A percentile compares a stretch with the other conserved stretches of the same genome.
Conservation (phyloP, 2,329 filamentous ascomycete species). For the Podosphaera aphanis region DNA sequence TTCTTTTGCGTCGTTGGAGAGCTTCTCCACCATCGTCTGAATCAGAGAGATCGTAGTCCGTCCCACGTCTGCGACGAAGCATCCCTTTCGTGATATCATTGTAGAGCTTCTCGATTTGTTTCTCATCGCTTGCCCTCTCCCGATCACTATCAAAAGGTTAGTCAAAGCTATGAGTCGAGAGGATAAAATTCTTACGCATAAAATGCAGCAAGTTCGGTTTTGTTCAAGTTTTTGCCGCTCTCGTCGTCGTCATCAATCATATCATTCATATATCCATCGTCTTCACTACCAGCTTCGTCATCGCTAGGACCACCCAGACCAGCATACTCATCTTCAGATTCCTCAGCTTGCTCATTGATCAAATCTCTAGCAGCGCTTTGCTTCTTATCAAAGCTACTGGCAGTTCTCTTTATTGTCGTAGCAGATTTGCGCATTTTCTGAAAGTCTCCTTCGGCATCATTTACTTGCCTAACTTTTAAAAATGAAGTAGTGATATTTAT, state of each 20-base stretch:
- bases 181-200: slow-evolving; percentile 47
- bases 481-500: not conserved
- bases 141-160: slow-evolving; percentile 34
- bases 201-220: slow-evolving; percentile 60
- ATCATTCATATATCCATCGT: slow-evolving; percentile 49
- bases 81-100: slow-evolving; percentile 79
- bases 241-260: slow-evolving; percentile 79
- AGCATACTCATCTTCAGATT: slow-evolving; percentile 95
- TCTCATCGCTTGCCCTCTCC: slow-evolving; percentile 59
- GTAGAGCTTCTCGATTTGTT: slow-evolving; percentile 73
- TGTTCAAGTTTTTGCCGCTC: slow-evolving; percentile 51
- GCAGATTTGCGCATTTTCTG: slow-evolving; percentile 38
- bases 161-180: slow-evolving; percentile 1
- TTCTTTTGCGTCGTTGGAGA: slow-evolving; percentile 55
- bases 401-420: slow-evolving; percentile 23
- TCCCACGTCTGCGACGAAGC: slow-evolving; percentile 58
- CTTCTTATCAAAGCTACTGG: slow-evolving; percentile 52
- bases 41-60: slow-evolving; percentile 69
- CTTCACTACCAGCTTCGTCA: slow-evolving; percentile 58
- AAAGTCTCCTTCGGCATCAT: not conserved
- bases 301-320: slow-evolving; percentile 77
- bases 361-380: slow-evolving; percentile 71
- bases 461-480: not conserved
- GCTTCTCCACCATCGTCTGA: slow-evolving; percentile 71
- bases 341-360: slow-evolving; percentile 81